Conservation (phyloP, 345 rosid species). For the Boechera retrofracta region DNA sequence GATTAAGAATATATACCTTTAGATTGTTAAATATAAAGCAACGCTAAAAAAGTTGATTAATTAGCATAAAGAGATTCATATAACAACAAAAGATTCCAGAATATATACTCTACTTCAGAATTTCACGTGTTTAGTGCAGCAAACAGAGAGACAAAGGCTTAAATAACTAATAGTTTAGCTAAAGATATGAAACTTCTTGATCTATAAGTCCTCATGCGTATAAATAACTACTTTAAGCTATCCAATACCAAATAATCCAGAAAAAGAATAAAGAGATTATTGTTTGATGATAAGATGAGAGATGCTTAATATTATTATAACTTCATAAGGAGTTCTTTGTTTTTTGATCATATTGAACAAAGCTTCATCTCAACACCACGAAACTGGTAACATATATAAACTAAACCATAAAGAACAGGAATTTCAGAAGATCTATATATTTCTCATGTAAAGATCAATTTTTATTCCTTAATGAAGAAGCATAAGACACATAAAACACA, state of each 20-base stretch:
- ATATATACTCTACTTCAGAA: conserved; percentile 13
- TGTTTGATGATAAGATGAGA: conserved; percentile 10
- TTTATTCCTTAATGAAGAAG: conserved; percentile 24
- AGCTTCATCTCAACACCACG: neutral
- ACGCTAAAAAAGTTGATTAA: conserved; percentile 12
- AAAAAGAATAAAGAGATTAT: conserved; percentile 23
- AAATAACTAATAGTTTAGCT: conserved; percentile 12
- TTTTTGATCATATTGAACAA: neutral
- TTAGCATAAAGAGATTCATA: conserved; percentile 34
- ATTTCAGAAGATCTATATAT: conserved; percentile 1
- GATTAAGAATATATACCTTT: conserved; percentile 46
- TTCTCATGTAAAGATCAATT: neutral
- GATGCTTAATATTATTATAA: conserved; percentile 13
- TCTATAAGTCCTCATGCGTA: conserved; percentile 33
- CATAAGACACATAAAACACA: conserved; percentile 13
- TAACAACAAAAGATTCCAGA: conserved; percentile 39
- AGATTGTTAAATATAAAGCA: conserved; percentile 36
- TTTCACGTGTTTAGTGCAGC: conserved; percentile 40
- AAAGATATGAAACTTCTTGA: conserved; percentile 38
- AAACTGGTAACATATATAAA: conserved; percentile 14
- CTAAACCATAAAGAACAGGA: neutral
- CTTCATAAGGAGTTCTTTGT: no score
- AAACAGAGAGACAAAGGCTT: conserved; percentile 27
- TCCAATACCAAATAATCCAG: conserved; percentile 20
- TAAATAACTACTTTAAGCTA: conserved; percentile 24